Evolutionary conservation across 1,284 basidiomycete genomes (phyloP).

Genomic region (Irpex sp.): DNA sequence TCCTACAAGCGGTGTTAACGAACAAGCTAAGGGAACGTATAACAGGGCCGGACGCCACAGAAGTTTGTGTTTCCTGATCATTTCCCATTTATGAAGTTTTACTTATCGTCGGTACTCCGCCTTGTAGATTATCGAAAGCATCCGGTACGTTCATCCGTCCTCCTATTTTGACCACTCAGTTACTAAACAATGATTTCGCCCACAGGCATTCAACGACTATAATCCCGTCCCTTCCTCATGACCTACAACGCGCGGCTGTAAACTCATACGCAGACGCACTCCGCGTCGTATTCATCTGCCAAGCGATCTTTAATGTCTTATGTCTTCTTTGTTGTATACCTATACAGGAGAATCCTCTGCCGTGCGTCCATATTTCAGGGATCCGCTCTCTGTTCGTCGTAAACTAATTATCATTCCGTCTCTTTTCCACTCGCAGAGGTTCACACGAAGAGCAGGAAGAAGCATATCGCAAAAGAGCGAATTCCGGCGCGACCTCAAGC

Average conservation of each 20-base stretch:
- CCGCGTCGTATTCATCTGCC: slow-evolving; percentile 82
- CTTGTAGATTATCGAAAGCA: slow-evolving; percentile 60
- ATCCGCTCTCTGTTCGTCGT: background rate
- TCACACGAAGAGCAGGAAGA: slow-evolving; percentile 61
- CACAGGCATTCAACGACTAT: slow-evolving; percentile 76
- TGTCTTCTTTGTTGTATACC: slow-evolving; percentile 64
- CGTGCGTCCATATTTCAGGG: slow-evolving; percentile 43
- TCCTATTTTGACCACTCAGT: background rate
- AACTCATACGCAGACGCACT: slow-evolving; percentile 83
- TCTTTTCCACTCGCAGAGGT: slow-evolving; percentile 37
- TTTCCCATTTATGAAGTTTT: background rate
- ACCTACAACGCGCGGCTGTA: slow-evolving; percentile 65
- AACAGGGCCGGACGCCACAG: slow-evolving; percentile 64
- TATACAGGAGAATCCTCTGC: slow-evolving; percentile 71
- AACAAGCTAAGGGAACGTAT: slow-evolving; percentile 68
- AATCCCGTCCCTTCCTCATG: slow-evolving; percentile 69
- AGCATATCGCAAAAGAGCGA: slow-evolving; percentile 38
- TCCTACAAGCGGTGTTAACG: slow-evolving; percentile 75
- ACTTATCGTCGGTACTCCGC: slow-evolving; percentile 6
- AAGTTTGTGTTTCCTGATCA: slow-evolving; percentile 40
- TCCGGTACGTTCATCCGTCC: slow-evolving; percentile 44
- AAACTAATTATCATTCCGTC: slow-evolving; percentile 11
- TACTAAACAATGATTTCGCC: background rate
- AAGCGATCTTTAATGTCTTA: slow-evolving; percentile 59
- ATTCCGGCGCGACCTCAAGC: slow-evolving; percentile 14